Evolutionary conservation across 768 basidiomycete species (phyloP).

Genomic region (Phaffia tasmanica): DNA sequence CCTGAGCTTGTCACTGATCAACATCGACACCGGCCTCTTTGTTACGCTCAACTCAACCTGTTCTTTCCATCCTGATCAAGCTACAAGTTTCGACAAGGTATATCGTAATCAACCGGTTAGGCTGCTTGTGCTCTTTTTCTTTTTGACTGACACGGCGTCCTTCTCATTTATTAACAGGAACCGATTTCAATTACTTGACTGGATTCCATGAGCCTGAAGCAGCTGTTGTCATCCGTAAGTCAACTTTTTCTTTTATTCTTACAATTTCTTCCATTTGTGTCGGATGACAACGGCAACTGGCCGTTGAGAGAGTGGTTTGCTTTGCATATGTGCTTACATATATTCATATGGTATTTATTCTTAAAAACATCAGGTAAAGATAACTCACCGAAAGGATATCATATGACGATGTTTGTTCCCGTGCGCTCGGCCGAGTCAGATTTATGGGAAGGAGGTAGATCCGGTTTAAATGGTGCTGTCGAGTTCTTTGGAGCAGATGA

Average conservation of each 20-base stretch:
- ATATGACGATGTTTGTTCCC: conserved; percentile 70
- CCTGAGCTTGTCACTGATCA: neutral
- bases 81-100: conserved; percentile 81
- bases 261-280: too few species aligned
- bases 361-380: conserved; percentile 42
- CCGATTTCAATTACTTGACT: conserved; percentile 61
- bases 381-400: conserved; percentile 60
- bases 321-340: too few species aligned
- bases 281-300: too few species aligned
- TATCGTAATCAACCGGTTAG: neutral
- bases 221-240: conserved; percentile 66
- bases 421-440: conserved; percentile 66
- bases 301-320: too few species aligned
- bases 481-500: conserved; percentile 68
- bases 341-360: too few species aligned
- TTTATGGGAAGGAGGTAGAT: conserved; percentile 84
- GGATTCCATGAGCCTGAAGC: conserved; percentile 91
- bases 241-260: neutral
- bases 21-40: neutral
- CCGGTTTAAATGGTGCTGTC: conserved; percentile 55
- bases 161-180: conserved; percentile 28
- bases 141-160: neutral
- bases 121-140: neutral
- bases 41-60: neutral
- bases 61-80: conserved; percentile 41